These are phyloP conservation scores for Fusarium coicis DNA, from an alignment of 2,329 filamentous ascomycete genomes.

Conservation along the genomic window DNA sequence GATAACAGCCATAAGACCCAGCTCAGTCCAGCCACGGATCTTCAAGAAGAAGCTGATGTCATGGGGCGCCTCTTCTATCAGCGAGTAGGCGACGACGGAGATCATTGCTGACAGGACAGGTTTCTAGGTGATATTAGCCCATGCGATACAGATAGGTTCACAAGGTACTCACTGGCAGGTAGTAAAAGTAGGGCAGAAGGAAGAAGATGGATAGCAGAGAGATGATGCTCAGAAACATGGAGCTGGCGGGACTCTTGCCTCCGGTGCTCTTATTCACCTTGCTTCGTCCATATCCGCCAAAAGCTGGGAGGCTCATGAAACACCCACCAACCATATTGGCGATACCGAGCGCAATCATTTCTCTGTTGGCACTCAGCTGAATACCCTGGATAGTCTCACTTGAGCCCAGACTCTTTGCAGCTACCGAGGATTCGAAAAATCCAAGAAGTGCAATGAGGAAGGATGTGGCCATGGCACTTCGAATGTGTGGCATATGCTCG, in stretches of 20 bases:
- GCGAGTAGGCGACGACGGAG: conserved; percentile 90
- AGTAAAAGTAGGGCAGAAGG: conserved; percentile 91
- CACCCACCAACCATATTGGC: conserved; percentile 92
- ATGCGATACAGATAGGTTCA: neutral
- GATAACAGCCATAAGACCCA: conserved; percentile 88
- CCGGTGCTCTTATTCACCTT: conserved; percentile 96
- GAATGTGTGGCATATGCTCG: conserved; percentile 82
- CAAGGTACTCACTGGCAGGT: conserved; percentile 78
- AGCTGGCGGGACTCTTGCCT: conserved; percentile 92
- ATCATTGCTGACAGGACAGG: conserved; percentile 94
- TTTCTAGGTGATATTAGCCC: conserved; percentile 68
- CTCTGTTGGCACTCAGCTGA: conserved; percentile 87
- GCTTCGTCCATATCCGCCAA: conserved; percentile 95
- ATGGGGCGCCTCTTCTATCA: conserved; percentile 94
- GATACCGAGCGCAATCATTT: conserved; percentile 89
- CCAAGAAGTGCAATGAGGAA: conserved; percentile 94
- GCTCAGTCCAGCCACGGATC: conserved; percentile 87
- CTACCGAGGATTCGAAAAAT: conserved; percentile 98
- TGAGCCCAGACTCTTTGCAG: conserved; percentile 87
- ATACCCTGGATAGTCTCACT: conserved; percentile 79
- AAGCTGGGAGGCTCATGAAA: conserved; percentile 92
- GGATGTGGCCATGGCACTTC: conserved; percentile 87
- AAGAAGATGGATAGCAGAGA: conserved; percentile 84
- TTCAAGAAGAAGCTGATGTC: conserved; percentile 90
- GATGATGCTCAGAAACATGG: conserved; percentile 84